Evolutionary conservation across 169 alveolate genomes (phyloP).

Genomic region (Plasmodium blacklocki): DNA sequence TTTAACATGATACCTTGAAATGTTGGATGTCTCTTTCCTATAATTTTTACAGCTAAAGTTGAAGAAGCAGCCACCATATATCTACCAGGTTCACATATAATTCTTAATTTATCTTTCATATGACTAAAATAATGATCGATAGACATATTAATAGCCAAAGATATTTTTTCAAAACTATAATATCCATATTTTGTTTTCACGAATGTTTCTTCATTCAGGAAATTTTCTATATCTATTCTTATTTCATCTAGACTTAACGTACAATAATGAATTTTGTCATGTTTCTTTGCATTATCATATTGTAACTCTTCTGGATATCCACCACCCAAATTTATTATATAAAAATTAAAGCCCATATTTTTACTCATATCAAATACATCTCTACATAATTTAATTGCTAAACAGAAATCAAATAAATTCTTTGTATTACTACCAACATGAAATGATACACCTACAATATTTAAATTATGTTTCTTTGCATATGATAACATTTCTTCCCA

Average conservation of each 20-base stretch:
- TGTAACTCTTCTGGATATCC: conserved; percentile 77
- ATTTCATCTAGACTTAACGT: conserved; percentile 27
- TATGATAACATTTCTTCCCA: conserved; percentile 39
- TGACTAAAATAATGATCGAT: conserved; percentile 60
- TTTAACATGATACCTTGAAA: conserved; percentile 11
- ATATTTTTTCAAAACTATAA: conserved; percentile 62
- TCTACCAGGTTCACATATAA: conserved; percentile 75
- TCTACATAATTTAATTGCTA: conserved; percentile 56
- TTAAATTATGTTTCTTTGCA: conserved; percentile 31
- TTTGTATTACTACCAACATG: conserved; percentile 76
- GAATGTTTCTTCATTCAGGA: conserved; percentile 33
- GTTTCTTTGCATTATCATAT: conserved; percentile 33
- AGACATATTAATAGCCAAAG: conserved; percentile 72
- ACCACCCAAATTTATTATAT: conserved; percentile 67
- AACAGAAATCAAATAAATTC: conserved; percentile 52
- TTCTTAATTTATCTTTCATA: conserved; percentile 15
- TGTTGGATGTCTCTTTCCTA: conserved; percentile 70
- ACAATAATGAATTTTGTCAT: conserved; percentile 41
- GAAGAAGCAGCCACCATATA: conserved; percentile 60
- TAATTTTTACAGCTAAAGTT: conserved; percentile 48
- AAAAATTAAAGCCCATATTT: conserved; percentile 27
- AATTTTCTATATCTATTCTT: conserved; percentile 25
- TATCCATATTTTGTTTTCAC: conserved; percentile 32
- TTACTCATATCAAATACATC: conserved; percentile 31
- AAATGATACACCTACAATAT: conserved; percentile 60